Evolutionary conservation across 345 rosid genomes (phyloP), one percentile per base, ranked within the genome.

Genomic region (Firmiana major): DNA sequence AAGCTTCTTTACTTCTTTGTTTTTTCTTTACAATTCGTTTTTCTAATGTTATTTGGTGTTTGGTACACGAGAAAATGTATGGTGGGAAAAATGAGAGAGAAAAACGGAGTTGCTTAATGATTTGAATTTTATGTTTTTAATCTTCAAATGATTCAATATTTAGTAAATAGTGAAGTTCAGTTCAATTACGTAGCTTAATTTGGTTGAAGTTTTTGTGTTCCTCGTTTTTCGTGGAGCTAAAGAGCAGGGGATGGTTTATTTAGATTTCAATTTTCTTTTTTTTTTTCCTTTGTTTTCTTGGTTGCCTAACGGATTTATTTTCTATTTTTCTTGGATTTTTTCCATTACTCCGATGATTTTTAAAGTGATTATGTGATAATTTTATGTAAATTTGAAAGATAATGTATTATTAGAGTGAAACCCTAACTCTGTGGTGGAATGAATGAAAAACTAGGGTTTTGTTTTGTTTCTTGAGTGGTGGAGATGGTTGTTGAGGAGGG

Each of bases 401-500:
- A 71, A 53, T 42, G 77, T 59, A 26, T 51, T 81, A 71, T 74
- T 42, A 19, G 54, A 62, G 63, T 78, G 83, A 78, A 85, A 78
- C 85, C 87, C 84, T 84, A 83, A 83, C 34, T 80, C 51, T 71
- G 69, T 75, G 83, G 22, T 72, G 79, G 63, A 62, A 67, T 73
- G 76, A 72, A 48, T 16, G 9, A 9, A 55, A 71, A 72, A 40
- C 78, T 78, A 26, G 75, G 77, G 55, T 68, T 80, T 34, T 31
- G 34, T 34, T 79, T 69, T 43, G 40, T 51, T 76, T 63, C 60
- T 48, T 60, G 67, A 24, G 15, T 17, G 73, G 43, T 62, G 65
- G 75, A 73, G 57, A 93, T 90, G 94, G 78, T 67, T 13, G 77
- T 80, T 79, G 89, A 81, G 36, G 96, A 85, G 76, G 85, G 83